Evolutionary conservation across 2,329 filamentous ascomycete genomes (phyloP).

Genomic region (Neoarthrinium moseri): DNA sequence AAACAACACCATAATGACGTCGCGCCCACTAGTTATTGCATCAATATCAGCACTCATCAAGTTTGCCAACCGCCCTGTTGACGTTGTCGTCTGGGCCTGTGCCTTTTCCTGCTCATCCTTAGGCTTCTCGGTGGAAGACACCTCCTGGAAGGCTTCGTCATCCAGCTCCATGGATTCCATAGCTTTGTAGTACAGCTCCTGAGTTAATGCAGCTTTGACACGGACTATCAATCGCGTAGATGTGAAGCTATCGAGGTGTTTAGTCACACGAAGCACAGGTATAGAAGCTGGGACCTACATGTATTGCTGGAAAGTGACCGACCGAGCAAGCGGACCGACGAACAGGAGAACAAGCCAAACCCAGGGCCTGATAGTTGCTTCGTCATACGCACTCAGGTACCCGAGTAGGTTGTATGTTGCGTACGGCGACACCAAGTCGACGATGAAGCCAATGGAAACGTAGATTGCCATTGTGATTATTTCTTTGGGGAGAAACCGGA

Average conservation of each 20-base stretch:
- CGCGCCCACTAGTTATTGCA: slow-evolving; percentile 49
- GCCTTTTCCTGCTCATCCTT: slow-evolving; percentile 25
- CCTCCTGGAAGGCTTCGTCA: slow-evolving; percentile 46
- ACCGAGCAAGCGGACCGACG: slow-evolving; percentile 45
- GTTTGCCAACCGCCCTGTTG: slow-evolving; percentile 52
- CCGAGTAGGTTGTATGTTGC: slow-evolving; percentile 52
- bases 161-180: slow-evolving; percentile 56
- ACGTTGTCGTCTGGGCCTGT: slow-evolving; percentile 35
- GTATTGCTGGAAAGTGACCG: slow-evolving; percentile 55
- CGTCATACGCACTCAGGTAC: slow-evolving; percentile 46
- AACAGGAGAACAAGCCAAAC: slow-evolving; percentile 56
- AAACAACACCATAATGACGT: slow-evolving; percentile 45
- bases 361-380: slow-evolving; percentile 45
- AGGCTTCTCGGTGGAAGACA: slow-evolving; percentile 23
- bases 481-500: slow-evolving; percentile 42
- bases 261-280: not conserved
- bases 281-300: slow-evolving; percentile 25
- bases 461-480: slow-evolving; percentile 44
- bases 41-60: slow-evolving; percentile 60
- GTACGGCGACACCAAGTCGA: slow-evolving; percentile 52
- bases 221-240: slow-evolving; percentile 56
- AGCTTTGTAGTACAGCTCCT: slow-evolving; percentile 57
- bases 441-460: slow-evolving; percentile 32
- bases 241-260: slow-evolving; percentile 37
- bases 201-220: slow-evolving; percentile 54